Percentiles rank a stretch among this genome's conserved stretches.
Evolutionary conservation across 164 flowering plant species (phyloP).

Genomic region (Magnolia officinalis): DNA sequence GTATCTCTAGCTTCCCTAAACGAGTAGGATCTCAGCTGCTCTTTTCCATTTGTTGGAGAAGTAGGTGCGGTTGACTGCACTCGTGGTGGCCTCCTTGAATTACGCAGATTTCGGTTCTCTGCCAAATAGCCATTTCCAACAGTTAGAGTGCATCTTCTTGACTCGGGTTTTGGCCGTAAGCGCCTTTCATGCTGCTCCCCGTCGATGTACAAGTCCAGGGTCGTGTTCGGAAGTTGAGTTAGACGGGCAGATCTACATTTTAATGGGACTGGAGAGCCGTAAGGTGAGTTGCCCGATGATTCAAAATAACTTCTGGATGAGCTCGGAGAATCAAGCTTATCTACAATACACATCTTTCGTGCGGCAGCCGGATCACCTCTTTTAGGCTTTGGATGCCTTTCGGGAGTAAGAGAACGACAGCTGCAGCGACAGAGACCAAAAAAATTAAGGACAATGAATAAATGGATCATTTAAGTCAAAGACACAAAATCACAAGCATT

Average conservation of each 20-base stretch:
- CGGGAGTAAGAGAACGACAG: constrained; percentile 45
- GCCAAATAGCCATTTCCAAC: constrained; percentile 27
- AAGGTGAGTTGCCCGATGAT: constrained; percentile 52
- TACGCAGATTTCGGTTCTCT: not conserved
- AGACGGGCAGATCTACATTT: constrained; percentile 21
- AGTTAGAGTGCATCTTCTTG: constrained; percentile 25
- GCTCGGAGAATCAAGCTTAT: constrained; percentile 32
- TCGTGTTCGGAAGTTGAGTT: constrained; percentile 45
- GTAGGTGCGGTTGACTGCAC: constrained; percentile 46
- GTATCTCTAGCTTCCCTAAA: constrained; percentile 51
- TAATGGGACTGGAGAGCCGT: constrained; percentile 34
- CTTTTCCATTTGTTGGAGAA: constrained; percentile 45
- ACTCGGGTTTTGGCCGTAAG: constrained; percentile 23
- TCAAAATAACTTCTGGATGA: constrained; percentile 33
- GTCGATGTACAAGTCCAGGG: constrained; percentile 87
- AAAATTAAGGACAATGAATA: too few relatives aligned
- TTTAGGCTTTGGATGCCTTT: constrained; percentile 38
- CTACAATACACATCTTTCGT: constrained; percentile 19
- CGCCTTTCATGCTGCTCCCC: constrained; percentile 64
- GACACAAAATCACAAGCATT: not conserved
- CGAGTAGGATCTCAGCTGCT: constrained; percentile 47
- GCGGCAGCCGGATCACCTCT: constrained; percentile 16
- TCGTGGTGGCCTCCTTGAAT: constrained; percentile 55
- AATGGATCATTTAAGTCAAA: constrained; percentile 5
- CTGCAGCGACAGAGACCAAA: constrained; percentile 16